Evolutionary conservation across 805 yeast genomes (phyloP).

Genomic region (Dipodascopsis tothii): DNA sequence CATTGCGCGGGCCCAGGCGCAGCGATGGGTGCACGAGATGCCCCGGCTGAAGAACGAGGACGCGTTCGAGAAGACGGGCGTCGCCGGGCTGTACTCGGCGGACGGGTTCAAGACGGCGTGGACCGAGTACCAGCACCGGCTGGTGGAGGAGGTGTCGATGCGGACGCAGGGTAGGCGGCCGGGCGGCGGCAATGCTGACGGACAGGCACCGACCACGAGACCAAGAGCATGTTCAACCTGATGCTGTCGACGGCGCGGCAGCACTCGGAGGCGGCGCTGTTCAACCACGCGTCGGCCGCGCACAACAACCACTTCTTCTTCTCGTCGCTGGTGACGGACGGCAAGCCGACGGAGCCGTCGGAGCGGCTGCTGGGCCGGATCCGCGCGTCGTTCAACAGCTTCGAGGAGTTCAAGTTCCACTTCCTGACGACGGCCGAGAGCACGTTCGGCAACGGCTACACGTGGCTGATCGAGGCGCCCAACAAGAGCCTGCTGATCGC

Average conservation of each 20-base stretch:
- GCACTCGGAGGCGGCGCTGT: conserved; percentile 58
- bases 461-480: conserved; percentile 72
- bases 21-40: conserved; percentile 48
- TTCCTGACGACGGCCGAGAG: conserved; percentile 61
- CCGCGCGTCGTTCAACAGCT: conserved; percentile 60
- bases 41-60: conserved; percentile 47
- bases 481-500: conserved; percentile 50
- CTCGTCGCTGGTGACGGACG: conserved; percentile 10
- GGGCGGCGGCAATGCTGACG: conserved; percentile 32
- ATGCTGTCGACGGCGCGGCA: conserved; percentile 53
- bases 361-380: conserved; percentile 27
- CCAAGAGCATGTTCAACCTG: conserved; percentile 27
- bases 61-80: conserved; percentile 41
- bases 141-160: conserved; percentile 28
- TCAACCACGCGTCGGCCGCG: conserved; percentile 83
- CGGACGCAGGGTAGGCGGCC: conserved; percentile 21
- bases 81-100: conserved; percentile 56
- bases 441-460: conserved; percentile 81
- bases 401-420: conserved; percentile 66
- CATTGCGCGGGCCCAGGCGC: no score
- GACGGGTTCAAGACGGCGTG: conserved; percentile 68
- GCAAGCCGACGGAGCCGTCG: background rate
- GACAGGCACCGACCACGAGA: conserved; percentile 72
- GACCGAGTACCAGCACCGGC: conserved; percentile 69
- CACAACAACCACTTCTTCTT: conserved; percentile 88